A percentile compares a stretch with the other conserved stretches of the same genome.
Evolutionary conservation across 1,284 basidiomycete genomes (phyloP).

Genomic region (Crucibulum parvulum): DNA sequence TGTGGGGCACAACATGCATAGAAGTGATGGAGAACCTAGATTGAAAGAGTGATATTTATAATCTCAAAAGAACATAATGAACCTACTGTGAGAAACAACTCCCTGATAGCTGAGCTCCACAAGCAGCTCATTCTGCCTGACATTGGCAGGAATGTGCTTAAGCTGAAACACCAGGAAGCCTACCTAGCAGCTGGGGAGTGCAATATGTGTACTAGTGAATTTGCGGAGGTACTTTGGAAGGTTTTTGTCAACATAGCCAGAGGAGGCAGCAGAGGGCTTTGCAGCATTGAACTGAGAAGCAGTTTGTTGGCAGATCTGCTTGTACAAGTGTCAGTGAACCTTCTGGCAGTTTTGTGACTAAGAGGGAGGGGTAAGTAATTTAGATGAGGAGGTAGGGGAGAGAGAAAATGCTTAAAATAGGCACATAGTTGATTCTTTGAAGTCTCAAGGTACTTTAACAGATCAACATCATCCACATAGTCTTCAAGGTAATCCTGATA

Average conservation of each 20-base stretch:
- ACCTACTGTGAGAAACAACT: constrained; percentile 69
- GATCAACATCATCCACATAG: too few relatives aligned
- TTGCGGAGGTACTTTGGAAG: constrained; percentile 76
- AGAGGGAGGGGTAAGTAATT: neutral
- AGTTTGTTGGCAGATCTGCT: constrained; percentile 80
- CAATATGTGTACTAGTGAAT: constrained; percentile 73
- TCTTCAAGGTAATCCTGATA: too few relatives aligned
- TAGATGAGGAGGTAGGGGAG: constrained; percentile 9
- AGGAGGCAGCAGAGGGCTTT: constrained; percentile 49
- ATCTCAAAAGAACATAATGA: constrained; percentile 31
- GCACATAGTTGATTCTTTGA: too few relatives aligned
- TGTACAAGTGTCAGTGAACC: constrained; percentile 77
- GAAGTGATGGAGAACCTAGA: constrained; percentile 68
- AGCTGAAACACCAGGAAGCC: constrained; percentile 83
- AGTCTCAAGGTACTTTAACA: too few relatives aligned
- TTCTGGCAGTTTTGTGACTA: constrained; percentile 81
- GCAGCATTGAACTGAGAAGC: constrained; percentile 61
- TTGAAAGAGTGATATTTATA: constrained; percentile 11
- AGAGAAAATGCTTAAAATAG: too few relatives aligned
- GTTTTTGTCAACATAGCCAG: constrained; percentile 60
- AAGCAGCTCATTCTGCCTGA: constrained; percentile 74
- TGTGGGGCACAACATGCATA: constrained; percentile 72
- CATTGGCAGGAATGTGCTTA: constrained; percentile 76
- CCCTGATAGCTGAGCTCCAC: constrained; percentile 67
- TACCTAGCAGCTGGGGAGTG: constrained; percentile 77